Conservation (phyloP, 2,329 filamentous ascomycete genomes). For the Plectosphaerella cucumerina region DNA sequence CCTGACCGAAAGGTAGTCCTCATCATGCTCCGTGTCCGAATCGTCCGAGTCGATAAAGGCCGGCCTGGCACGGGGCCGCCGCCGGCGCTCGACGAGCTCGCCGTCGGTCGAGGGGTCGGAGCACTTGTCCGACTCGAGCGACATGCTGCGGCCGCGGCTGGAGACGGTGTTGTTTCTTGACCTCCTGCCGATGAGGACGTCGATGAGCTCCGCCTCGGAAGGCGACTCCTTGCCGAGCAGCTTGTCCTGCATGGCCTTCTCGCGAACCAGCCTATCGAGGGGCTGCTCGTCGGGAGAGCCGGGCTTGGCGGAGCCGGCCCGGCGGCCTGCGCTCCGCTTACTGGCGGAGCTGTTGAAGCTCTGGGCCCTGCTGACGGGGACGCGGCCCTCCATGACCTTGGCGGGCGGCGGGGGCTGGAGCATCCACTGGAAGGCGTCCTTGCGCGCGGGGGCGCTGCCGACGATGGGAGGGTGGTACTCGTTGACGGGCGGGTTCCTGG, state of each 20-base stretch:
- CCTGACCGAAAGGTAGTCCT: conserved; percentile 15
- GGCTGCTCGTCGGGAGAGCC: conserved; percentile 32
- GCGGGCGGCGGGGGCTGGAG: conserved; percentile 85
- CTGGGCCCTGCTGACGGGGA: conserved; percentile 60
- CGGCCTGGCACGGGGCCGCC: conserved; percentile 5
- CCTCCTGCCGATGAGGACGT: conserved; percentile 29
- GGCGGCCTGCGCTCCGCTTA: conserved; percentile 31
- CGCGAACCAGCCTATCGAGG: conserved; percentile 38
- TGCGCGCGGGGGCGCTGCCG: conserved; percentile 65
- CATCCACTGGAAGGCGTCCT: conserved; percentile 82
- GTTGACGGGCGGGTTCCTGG: conserved; percentile 70
- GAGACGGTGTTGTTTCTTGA: conserved; percentile 11
- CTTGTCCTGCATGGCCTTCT: conserved; percentile 42
- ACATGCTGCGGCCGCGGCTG: conserved; percentile 25
- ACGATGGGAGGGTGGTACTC: conserved; percentile 83
- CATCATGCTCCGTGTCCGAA: conserved; percentile 23
- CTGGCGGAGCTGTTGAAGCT: conserved; percentile 52
- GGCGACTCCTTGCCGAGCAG: conserved; percentile 33
- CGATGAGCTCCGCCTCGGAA: conserved; percentile 40
- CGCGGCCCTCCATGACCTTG: conserved; percentile 85
- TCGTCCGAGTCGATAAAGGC: conserved; percentile 15
- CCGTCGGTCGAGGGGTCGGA: conserved; percentile 16
- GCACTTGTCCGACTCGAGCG: conserved; percentile 27
- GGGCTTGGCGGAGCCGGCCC: background rate
- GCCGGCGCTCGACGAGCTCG: conserved; percentile 11